A percentile compares a stretch with the other conserved stretches of the same genome.
Conservation (phyloP, 139 green algal genomes). For the Chlamydomonas eustigma region DNA sequence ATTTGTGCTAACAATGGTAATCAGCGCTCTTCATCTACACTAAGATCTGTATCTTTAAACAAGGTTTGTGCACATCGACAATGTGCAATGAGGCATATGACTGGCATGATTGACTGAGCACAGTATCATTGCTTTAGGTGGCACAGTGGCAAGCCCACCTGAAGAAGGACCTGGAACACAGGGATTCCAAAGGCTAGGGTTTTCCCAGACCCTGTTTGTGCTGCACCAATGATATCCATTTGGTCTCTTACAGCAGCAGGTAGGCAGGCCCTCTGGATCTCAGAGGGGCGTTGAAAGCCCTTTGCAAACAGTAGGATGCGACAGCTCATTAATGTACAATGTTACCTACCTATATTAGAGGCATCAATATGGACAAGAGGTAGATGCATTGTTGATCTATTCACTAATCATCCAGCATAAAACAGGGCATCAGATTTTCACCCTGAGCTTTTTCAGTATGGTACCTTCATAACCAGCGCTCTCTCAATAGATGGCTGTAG, state of each 20-base stretch:
- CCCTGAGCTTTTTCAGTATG: too few species aligned
- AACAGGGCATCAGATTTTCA: too few species aligned
- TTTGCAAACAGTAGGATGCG: constrained; percentile 9
- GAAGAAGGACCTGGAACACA: constrained; percentile 79
- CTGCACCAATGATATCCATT: constrained; percentile 89
- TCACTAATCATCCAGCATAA: too few species aligned
- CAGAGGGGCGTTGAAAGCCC: constrained; percentile 61
- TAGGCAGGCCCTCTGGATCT: constrained; percentile 77
- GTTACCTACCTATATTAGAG: neutral
- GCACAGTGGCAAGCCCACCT: constrained; percentile 8
- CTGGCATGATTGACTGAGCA: too few species aligned
- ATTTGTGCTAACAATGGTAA: too few species aligned
- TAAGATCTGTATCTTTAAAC: too few species aligned
- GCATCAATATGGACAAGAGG: too few species aligned
- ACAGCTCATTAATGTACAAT: neutral
- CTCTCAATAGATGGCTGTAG: constrained; percentile 35
- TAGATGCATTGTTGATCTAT: too few species aligned
- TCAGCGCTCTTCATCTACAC: too few species aligned
- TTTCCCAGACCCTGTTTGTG: constrained; percentile 96
- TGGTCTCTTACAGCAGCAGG: constrained; percentile 60
- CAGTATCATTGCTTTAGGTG: too few species aligned
- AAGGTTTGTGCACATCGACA: too few species aligned
- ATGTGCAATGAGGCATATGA: too few species aligned
- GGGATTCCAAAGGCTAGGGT: constrained; percentile 96
- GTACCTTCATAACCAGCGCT: constrained; percentile 36